phyloP scores from a whole-genome alignment of 2,329 filamentous ascomycete species.

The Fusarium sp. region DNA sequence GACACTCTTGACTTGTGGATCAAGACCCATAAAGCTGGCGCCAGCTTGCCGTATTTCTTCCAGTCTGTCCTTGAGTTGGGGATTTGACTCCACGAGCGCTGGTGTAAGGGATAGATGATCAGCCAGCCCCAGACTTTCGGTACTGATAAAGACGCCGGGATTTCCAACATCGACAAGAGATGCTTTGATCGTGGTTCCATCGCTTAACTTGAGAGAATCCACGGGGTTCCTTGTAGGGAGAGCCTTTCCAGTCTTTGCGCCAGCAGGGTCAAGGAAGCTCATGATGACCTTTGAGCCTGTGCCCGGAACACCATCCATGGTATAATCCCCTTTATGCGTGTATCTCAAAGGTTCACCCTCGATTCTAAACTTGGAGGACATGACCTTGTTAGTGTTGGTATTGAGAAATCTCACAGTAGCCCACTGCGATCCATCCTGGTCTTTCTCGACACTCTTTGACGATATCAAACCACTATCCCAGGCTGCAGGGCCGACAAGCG shows the following conservation, averaged over 20 bases:
- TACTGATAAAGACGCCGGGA: slow-evolving; percentile 71
- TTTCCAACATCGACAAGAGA: slow-evolving; percentile 74
- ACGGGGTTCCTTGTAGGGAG: slow-evolving; percentile 64
- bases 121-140: slow-evolving; percentile 61
- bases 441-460: slow-evolving; percentile 31
- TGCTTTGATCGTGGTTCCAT: slow-evolving; percentile 56
- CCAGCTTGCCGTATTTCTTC: slow-evolving; percentile 69
- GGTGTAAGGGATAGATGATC: slow-evolving; percentile 65
- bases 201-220: slow-evolving; percentile 60
- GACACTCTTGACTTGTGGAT: slow-evolving; percentile 60
- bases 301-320: slow-evolving; percentile 74
- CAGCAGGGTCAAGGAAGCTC: slow-evolving; percentile 71
- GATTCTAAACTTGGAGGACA: slow-evolving; percentile 68
- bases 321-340: slow-evolving; percentile 62
- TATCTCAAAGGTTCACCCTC: slow-evolving; percentile 52
- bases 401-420: slow-evolving; percentile 73
- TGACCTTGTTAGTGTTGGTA: slow-evolving; percentile 76
- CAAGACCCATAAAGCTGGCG: slow-evolving; percentile 71
- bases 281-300: slow-evolving; percentile 68
- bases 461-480: slow-evolving; percentile 51
- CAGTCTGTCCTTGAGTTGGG: slow-evolving; percentile 59
- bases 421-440: slow-evolving; percentile 47
- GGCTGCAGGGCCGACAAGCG: slow-evolving; percentile 69
- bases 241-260: slow-evolving; percentile 69
- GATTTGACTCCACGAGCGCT: slow-evolving; percentile 62